These are phyloP conservation scores for Parmales sp. DNA, from an alignment of 108 stramenopile genomes.

Conservation along the genomic window DNA sequence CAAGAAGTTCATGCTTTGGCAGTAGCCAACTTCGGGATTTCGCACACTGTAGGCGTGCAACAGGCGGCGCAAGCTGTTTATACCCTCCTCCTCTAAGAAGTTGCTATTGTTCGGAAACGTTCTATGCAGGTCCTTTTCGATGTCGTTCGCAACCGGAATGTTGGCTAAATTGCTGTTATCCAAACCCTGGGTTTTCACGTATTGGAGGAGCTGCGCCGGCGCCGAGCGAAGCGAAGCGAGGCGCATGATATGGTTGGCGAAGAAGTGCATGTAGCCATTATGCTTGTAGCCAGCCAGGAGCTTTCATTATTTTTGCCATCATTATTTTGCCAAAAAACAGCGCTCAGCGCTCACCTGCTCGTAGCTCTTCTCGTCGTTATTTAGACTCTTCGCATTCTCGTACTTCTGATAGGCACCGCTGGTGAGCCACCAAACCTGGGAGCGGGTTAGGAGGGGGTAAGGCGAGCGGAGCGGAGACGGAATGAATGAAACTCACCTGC, in stretches of 20 bases:
- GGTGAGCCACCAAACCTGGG: not conserved
- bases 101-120: constrained; percentile 17
- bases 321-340: too few relatives aligned
- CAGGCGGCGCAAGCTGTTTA: constrained; percentile 16
- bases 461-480: not conserved
- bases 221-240: not conserved
- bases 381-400: not conserved
- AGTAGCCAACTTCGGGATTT: constrained; percentile 28
- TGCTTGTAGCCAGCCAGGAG: too few relatives aligned
- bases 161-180: not conserved
- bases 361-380: too few relatives aligned
- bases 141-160: not conserved
- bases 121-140: constrained; percentile 15
- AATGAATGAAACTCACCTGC: too few relatives aligned
- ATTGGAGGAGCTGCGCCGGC: not conserved
- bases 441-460: not conserved
- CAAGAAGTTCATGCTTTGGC: constrained; percentile 30
- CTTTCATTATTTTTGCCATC: too few relatives aligned
- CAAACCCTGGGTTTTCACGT: too few relatives aligned
- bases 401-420: not conserved
- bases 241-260: too few relatives aligned
- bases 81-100: constrained; percentile 17
- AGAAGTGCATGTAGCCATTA: too few relatives aligned
- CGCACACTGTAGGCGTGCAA: constrained; percentile 22
- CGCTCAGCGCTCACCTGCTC: too few relatives aligned